Evolutionary conservation across 352 stramenopile species (phyloP).

Genomic region (Globisporangium radiosum): DNA sequence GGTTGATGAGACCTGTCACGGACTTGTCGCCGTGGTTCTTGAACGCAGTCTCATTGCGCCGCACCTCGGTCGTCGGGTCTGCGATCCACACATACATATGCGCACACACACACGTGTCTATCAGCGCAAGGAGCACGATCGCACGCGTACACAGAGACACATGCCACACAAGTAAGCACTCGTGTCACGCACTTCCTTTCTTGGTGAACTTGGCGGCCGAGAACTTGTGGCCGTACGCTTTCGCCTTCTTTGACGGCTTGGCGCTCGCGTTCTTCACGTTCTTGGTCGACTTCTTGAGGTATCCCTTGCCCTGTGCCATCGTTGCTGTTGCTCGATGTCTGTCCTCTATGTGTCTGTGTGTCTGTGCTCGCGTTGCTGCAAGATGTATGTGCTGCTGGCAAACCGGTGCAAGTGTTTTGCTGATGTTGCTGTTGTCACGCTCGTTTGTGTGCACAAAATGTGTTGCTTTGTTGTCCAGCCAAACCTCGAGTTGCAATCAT

Average conservation of each 20-base stretch:
- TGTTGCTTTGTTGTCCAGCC: too few species aligned
- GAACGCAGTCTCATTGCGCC: constrained; percentile 59
- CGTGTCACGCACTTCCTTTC: constrained; percentile 69
- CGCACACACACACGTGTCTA: background rate
- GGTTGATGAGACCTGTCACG: constrained; percentile 79
- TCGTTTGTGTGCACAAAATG: too few species aligned
- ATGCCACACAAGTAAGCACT: background rate
- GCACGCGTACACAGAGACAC: background rate
- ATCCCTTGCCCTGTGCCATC: constrained; percentile 72
- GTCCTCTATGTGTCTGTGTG: background rate
- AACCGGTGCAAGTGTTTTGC: too few species aligned
- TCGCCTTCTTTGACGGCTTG: constrained; percentile 67
- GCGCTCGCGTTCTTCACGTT: constrained; percentile 63
- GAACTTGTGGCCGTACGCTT: constrained; percentile 73
- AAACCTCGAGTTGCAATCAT: too few species aligned
- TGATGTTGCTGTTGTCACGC: background rate
- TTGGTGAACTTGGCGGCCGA: constrained; percentile 83
- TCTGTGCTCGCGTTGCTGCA: background rate
- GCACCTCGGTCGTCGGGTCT: constrained; percentile 82
- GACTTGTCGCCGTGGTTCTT: constrained; percentile 73
- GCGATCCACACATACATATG: background rate
- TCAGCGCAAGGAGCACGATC: background rate
- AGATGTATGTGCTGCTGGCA: too few species aligned
- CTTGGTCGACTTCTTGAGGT: constrained; percentile 75
- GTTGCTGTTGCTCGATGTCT: constrained; percentile 10